phyloP scores from a whole-genome alignment of 23 red algal genomes.

The Gracilaria caudata region DNA sequence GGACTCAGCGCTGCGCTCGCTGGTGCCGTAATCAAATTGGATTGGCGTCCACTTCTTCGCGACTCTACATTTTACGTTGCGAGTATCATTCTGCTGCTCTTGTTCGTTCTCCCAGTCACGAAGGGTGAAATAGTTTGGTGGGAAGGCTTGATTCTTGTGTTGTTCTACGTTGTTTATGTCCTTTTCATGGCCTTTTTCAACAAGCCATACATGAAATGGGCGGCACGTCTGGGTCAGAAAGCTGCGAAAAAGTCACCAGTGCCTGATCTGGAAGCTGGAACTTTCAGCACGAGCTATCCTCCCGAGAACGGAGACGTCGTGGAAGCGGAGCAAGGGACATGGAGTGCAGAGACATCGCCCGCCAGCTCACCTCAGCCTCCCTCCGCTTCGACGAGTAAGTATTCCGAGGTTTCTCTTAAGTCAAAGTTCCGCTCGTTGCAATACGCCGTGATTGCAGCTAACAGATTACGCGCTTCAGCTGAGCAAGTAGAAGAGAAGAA shows the following conservation, averaged over 20 bases:
- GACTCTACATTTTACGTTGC: conserved; percentile 69
- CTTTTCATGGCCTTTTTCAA: conserved; percentile 76
- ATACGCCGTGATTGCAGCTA: conserved; percentile 57
- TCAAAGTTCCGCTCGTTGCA: conserved; percentile 53
- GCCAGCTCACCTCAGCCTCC: not conserved
- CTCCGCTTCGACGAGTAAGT: not conserved
- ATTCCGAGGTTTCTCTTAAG: conserved; percentile 28
- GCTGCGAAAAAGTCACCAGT: not conserved
- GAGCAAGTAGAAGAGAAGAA: not conserved
- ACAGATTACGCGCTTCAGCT: conserved; percentile 39
- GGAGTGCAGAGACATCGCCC: conserved; percentile 21
- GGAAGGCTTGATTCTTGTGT: conserved; percentile 73
- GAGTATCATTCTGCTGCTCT: conserved; percentile 48
- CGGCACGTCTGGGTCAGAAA: not conserved
- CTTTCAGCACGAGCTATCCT: not conserved
- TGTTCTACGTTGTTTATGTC: conserved; percentile 57
- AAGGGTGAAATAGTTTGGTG: conserved; percentile 58
- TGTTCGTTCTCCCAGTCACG: conserved; percentile 36
- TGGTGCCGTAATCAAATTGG: conserved; percentile 60
- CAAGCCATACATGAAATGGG: conserved; percentile 72
- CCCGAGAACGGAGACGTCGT: not conserved
- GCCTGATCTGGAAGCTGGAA: conserved; percentile 32
- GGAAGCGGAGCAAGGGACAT: not conserved
- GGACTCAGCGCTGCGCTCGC: conserved; percentile 67
- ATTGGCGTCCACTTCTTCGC: conserved; percentile 72